A percentile compares a stretch with the other conserved stretches of the same genome.
These are phyloP conservation scores for Collybiopsis confluens DNA, from an alignment of 768 basidiomycete species.

Conservation along the genomic window DNA sequence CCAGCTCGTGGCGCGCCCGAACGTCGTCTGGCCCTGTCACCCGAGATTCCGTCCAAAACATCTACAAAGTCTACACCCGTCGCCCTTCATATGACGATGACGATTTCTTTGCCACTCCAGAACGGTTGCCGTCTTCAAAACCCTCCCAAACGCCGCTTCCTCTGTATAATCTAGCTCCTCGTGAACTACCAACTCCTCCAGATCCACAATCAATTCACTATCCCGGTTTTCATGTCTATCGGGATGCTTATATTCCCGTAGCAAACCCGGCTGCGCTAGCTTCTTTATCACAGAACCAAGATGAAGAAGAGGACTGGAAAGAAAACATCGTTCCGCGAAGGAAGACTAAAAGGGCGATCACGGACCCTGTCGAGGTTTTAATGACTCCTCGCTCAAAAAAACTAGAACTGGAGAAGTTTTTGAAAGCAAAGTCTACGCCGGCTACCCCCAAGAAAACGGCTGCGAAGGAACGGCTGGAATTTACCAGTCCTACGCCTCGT, in stretches of 20 bases:
- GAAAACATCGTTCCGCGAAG: conserved; percentile 55
- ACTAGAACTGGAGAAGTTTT: conserved; percentile 16
- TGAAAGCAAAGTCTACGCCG: conserved; percentile 21
- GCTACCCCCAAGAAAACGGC: conserved; percentile 20
- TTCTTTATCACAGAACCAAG: conserved; percentile 13
- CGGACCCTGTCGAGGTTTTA: conserved; percentile 18
- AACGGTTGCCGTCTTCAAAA: conserved; percentile 10
- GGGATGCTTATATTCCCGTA: conserved; percentile 35
- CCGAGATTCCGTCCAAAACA: conserved; percentile 20
- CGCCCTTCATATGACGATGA: conserved; percentile 2
- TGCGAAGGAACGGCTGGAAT: conserved; percentile 11
- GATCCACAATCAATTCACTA: conserved; percentile 60
- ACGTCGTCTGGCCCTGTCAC: conserved; percentile 23
- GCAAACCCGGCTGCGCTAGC: conserved; percentile 8
- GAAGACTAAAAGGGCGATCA: conserved; percentile 37
- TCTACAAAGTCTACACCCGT: not conserved
- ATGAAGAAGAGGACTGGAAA: conserved; percentile 39
- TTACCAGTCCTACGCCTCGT: conserved; percentile 23
- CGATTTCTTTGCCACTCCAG: conserved; percentile 20
- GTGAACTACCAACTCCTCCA: conserved; percentile 35
- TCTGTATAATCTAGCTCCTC: conserved; percentile 24
- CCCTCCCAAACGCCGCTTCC: conserved; percentile 9
- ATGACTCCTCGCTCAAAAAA: conserved; percentile 19
- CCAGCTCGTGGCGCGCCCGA: conserved; percentile 9
- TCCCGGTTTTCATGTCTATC: conserved; percentile 60